Evolutionary conservation across 202 grass and related monocot species (phyloP).

Genomic region (Bolboschoenoplectus hybrid): DNA sequence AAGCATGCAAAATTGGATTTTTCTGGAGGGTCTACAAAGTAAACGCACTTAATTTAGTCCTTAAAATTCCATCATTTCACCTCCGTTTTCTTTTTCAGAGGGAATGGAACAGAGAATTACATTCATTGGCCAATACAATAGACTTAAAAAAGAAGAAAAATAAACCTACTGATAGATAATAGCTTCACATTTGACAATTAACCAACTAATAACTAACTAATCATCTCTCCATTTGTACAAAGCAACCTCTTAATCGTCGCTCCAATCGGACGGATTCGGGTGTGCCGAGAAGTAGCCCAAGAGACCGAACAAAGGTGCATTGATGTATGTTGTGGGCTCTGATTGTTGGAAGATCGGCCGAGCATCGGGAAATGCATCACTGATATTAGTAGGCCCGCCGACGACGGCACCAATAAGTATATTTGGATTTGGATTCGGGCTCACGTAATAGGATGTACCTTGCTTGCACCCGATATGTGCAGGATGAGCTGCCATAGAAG

Average conservation of each 20-base stretch:
- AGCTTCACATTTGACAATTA: conserved; percentile 21
- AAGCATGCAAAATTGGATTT: conserved; percentile 5
- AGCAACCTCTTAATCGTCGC: conserved; percentile 39
- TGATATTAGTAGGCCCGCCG: conserved; percentile 72
- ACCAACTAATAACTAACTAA: conserved; percentile 20
- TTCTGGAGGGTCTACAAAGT: conserved; percentile 7
- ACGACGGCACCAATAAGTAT: conserved; percentile 77
- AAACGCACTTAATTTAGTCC: neutral
- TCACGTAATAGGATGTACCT: conserved; percentile 64
- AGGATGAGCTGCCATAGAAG: conserved; percentile 61
- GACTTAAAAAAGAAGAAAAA: conserved; percentile 9
- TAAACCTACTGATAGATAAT: neutral
- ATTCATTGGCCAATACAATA: conserved; percentile 26
- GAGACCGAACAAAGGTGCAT: conserved; percentile 75
- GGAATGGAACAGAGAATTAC: neutral
- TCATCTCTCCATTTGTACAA: neutral
- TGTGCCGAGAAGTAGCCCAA: conserved; percentile 81
- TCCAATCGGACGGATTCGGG: conserved; percentile 49
- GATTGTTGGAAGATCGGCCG: conserved; percentile 90
- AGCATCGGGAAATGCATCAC: conserved; percentile 72
- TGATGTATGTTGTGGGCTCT: conserved; percentile 90
- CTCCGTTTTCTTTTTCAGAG: conserved; percentile 27
- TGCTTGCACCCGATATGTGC: conserved; percentile 66
- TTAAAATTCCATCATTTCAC: conserved; percentile 35
- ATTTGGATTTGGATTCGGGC: conserved; percentile 67